Conservation (phyloP, 2,329 filamentous ascomycete genomes). For the Hypoxylon sp. region DNA sequence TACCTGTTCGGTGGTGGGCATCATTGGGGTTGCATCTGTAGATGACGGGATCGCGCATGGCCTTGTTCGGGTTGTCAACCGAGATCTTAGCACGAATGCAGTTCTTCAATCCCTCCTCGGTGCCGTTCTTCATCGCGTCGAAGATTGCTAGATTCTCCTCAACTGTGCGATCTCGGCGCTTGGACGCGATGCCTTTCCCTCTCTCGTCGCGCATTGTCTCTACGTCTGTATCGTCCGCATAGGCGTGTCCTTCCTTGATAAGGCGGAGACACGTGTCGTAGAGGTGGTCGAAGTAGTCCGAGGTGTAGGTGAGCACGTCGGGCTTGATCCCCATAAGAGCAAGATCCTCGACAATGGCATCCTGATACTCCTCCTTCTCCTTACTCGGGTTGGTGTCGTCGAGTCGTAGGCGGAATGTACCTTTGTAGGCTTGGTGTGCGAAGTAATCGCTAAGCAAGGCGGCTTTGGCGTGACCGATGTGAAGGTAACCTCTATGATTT, state of each 20-base stretch:
- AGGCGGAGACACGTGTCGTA: slow-evolving; percentile 87
- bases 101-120: slow-evolving; percentile 81
- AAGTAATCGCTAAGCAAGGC: slow-evolving; percentile 97
- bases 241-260: slow-evolving; percentile 88
- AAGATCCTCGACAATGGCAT: slow-evolving; percentile 92
- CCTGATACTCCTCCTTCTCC: slow-evolving; percentile 96
- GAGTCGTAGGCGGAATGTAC: slow-evolving; percentile 89
- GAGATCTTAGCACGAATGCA: slow-evolving; percentile 97
- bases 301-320: slow-evolving; percentile 88
- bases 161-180: slow-evolving; percentile 78
- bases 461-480: slow-evolving; percentile 96
- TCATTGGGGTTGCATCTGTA: slow-evolving; percentile 86
- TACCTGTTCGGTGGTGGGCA: slow-evolving; percentile 81
- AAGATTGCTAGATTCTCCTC: slow-evolving; percentile 90
- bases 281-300: slow-evolving; percentile 93
- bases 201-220: slow-evolving; percentile 89
- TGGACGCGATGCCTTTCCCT: slow-evolving; percentile 84
- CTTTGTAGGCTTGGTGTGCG: slow-evolving; percentile 91
- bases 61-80: slow-evolving; percentile 91
- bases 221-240: slow-evolving; percentile 93
- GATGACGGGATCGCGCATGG: slow-evolving; percentile 95
- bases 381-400: slow-evolving; percentile 98
- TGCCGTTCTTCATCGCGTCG: slow-evolving; percentile 91
- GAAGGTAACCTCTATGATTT: slow-evolving; percentile 76
- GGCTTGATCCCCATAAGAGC: slow-evolving; percentile 91